Percentiles rank a stretch among this genome's conserved stretches.
These are phyloP conservation scores for Amanita phalloides DNA, from an alignment of 768 basidiomycete genomes.

Conservation along the genomic window DNA sequence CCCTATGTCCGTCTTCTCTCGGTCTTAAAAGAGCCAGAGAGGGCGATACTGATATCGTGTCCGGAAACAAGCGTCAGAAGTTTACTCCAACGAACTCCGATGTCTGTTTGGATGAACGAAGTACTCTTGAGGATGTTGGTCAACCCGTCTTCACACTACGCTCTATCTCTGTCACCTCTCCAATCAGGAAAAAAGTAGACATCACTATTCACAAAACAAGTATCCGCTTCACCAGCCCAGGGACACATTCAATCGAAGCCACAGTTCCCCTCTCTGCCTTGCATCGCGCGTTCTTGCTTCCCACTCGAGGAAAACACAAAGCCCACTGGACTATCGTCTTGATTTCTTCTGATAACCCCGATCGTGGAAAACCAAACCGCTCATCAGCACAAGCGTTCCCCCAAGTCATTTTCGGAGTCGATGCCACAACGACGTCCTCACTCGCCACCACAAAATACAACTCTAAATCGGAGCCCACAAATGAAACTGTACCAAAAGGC, in stretches of 20 bases:
- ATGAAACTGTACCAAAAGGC: slow-evolving; percentile 34
- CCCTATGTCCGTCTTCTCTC: slow-evolving; percentile 15
- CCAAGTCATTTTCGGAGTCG: slow-evolving; percentile 64
- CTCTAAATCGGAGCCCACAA: slow-evolving; percentile 15
- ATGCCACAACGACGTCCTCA: slow-evolving; percentile 37
- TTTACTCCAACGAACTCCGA: slow-evolving; percentile 11
- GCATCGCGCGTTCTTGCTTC: slow-evolving; percentile 57
- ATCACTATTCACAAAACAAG: slow-evolving; percentile 42
- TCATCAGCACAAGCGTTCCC: slow-evolving; percentile 24
- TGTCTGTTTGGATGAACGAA: slow-evolving; percentile 6
- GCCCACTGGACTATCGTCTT: slow-evolving; percentile 66
- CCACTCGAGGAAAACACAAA: slow-evolving; percentile 63
- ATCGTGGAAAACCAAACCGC: slow-evolving; percentile 25
- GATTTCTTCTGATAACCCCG: slow-evolving; percentile 43
- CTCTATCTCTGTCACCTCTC: slow-evolving; percentile 58
- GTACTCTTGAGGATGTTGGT: slow-evolving; percentile 20
- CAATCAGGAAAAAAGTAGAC: slow-evolving; percentile 68
- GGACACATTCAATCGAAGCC: slow-evolving; percentile 37
- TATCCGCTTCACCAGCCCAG: slow-evolving; percentile 42
- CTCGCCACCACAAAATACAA: slow-evolving; percentile 34
- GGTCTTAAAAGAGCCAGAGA: slow-evolving; percentile 25
- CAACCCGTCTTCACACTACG: slow-evolving; percentile 48
- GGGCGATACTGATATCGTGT: slow-evolving; percentile 15
- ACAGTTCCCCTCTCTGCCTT: slow-evolving; percentile 38
- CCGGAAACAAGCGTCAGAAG: slow-evolving; percentile 24